Base-by-base conservation (phyloP, 768 basidiomycete genomes). In the Phanerochaete sordida region DNA sequence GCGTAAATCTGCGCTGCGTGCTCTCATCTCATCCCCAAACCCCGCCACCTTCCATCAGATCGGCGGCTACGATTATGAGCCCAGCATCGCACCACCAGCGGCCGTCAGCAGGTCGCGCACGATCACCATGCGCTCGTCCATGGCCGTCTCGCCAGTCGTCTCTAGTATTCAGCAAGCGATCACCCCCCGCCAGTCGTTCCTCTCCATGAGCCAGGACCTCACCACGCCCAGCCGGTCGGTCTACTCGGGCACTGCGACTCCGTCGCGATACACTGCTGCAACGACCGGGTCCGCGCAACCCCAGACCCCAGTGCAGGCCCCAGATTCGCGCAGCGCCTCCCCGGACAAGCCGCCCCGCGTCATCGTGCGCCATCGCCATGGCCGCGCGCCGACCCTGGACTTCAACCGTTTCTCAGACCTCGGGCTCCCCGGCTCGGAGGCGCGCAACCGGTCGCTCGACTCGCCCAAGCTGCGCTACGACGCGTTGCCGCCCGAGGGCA, bases 11-110 rank as follows among this genome's bases (percentile, higher is more conserved):
- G 69, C 70, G n/a, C 68, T 83, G 24, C 75, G 69, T 19, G 66
- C 74, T 28, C 67, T 84, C 55, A 84, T 87, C 47, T 79, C 84
- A 49, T 82, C 84, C 61, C 84, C 84, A 27, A 66, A 80, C 27
- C 64, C 76, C 56, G 83, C 77, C 65, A 81, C 81, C 21, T 84
- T 88, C 71, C 79, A 73, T 23, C 79, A 79, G 63, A 65, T 86
- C 79, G 16, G 73, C 73, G 11, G 77, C 76, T 16, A 70, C 12
- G 64, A 69, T 1, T 81, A 79, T 61, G 56, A 57, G 46, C 6
- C 48, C n/a, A 57, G 27, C 49, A 44, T 31, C 5, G 48, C 24
- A 19, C 61, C 58, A 8, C 62, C 62, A 5, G 51, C 35, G 3
- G 39, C 57, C 27, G 62, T 72, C 13, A 63, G 65, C 16, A 72